Base-by-base conservation (phyloP, 768 basidiomycete species). In the Termitomyces sp. region DNA sequence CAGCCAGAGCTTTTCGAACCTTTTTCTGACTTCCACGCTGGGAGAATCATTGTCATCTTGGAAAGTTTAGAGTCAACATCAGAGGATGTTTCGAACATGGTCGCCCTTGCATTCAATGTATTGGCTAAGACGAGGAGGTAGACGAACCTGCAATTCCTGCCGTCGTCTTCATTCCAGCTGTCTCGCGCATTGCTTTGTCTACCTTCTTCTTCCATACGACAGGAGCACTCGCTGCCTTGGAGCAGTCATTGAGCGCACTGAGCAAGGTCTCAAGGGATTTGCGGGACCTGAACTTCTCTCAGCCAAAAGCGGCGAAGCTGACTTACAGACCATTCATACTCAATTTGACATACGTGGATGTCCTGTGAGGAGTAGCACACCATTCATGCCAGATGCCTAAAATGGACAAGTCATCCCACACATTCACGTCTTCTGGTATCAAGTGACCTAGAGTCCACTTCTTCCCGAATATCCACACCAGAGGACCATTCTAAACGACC, bases 1-100 rank as follows among this genome's bases (percentile, higher is more conserved):
- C 90, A 50, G 84, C 79, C 36, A 92, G n/a, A n/a, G 78, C 69
- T 86, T 90, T 81, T 88, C 91, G 77, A 92, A 86, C 89, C 90
- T 92, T 65, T 88, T 92, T 76, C 85, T 87, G 42, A 90, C 83
- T 61, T 91, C 90, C 31, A 74, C 69, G 61, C 82, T 84, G 51
- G 90, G 73, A 22, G 56, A 65, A 60, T 85, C 83, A 58, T 84
- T 13, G 81, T 81, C 59, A 87, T 67, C 72, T 87, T 92, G 42
- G 82, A 81, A 69, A 90, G 91, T 73, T 88, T 92, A 62, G 73
- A 58, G 64, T 91, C 86, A 52, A 91, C 79, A 29, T 92, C 89
- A 2, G 81, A 79, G 47, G 90, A 72, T 16, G 79, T 74, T 51
- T 93, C 90, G 66, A 90, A 87, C 44, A 93, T 78, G 55, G 59